Conservation (phyloP, 139 green algal species). For the Coelastrella sp. region DNA sequence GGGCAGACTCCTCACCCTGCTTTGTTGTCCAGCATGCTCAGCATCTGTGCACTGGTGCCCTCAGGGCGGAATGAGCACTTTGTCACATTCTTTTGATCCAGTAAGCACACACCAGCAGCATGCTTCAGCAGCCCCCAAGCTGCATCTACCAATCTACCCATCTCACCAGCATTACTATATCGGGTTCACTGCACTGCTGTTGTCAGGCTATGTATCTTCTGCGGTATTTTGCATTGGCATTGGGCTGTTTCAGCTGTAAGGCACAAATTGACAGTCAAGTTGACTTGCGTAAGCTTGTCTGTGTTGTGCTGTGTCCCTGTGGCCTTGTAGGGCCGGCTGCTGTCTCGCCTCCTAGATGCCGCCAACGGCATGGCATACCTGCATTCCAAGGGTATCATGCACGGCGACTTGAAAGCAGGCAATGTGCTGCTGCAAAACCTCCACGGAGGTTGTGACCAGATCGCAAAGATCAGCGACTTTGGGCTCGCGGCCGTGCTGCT, state of each 20-base stretch:
- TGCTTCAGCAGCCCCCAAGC: no score
- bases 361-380: slow-evolving; percentile 40
- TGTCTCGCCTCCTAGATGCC: slow-evolving; percentile 8
- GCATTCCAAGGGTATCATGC: slow-evolving; percentile 31
- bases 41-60: no score
- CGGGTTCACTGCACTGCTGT: no score
- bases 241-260: background rate
- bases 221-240: background rate
- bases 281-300: background rate
- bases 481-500: slow-evolving; percentile 26
- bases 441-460: background rate
- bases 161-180: no score
- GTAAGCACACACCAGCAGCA: no score
- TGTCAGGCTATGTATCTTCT: background rate
- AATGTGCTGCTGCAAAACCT: slow-evolving; percentile 38
- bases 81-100: background rate
- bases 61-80: background rate
- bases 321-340: slow-evolving; percentile 9
- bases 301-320: background rate
- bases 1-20: background rate
- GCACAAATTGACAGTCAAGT: background rate
- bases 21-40: background rate
- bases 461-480: slow-evolving; percentile 42
- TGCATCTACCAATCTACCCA: no score
- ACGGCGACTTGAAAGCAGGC: slow-evolving; percentile 30